Conservation (phyloP, 345 rosid genomes). For the Rhodamnia rubescens region DNA sequence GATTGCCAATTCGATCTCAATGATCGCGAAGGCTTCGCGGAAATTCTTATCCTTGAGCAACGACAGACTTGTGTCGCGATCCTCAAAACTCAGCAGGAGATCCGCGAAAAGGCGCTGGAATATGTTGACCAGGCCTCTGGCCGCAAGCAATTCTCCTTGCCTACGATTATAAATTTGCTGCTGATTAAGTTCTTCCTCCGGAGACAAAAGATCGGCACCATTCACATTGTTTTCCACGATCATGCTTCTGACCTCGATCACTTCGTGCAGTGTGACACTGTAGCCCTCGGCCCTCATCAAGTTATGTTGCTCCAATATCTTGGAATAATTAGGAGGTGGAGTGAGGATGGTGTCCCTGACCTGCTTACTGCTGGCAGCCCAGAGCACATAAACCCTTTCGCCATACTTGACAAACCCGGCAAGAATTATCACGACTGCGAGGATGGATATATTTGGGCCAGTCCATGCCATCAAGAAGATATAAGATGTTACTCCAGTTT, state of each 20-base stretch:
- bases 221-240: neutral
- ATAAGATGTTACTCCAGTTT: slow-evolving; percentile 5
- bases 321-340: neutral
- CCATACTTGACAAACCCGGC: slow-evolving; percentile 18
- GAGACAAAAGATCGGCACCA: neutral
- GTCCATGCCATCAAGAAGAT: slow-evolving; percentile 9
- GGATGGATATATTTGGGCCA: neutral
- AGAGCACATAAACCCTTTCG: neutral
- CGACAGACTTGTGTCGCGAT: neutral
- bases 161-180: neutral
- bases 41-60: neutral
- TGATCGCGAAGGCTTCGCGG: slow-evolving; percentile 10
- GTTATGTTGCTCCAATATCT: neutral
- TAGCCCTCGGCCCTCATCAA: neutral
- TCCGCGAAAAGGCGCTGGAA: neutral
- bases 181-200: neutral
- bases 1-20: slow-evolving; percentile 30
- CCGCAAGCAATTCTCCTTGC: neutral
- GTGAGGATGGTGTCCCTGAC: neutral
- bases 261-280: neutral
- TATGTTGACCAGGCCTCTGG: neutral
- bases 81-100: neutral
- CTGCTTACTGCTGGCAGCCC: neutral
- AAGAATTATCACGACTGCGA: neutral
- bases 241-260: neutral